Conservation (phyloP, 2,329 filamentous ascomycete genomes). For the Talaromyces sp. region DNA sequence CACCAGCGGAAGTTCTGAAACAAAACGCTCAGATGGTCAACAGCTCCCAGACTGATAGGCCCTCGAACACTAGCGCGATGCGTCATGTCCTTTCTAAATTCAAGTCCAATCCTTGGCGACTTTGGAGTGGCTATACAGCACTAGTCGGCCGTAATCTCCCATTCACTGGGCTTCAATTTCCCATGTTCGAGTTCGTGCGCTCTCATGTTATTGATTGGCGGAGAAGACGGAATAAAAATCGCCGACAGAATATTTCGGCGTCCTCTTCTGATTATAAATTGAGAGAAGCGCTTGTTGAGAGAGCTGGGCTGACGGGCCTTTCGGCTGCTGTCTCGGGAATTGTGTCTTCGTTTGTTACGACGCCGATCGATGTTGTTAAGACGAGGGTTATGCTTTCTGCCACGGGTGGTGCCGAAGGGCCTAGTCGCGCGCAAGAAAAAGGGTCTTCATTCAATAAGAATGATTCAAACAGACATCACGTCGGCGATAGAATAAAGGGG, state of each 20-base stretch:
- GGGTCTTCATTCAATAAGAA: neutral
- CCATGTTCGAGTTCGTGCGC: slow-evolving; percentile 76
- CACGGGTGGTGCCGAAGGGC: slow-evolving; percentile 27
- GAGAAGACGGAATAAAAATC: slow-evolving; percentile 30
- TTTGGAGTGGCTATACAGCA: slow-evolving; percentile 75
- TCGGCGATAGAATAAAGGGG: slow-evolving; percentile 21
- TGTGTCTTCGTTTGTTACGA: slow-evolving; percentile 78
- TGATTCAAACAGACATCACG: neutral
- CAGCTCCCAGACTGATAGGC: slow-evolving; percentile 7
- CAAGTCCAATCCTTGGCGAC: slow-evolving; percentile 56
- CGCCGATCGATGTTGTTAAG: slow-evolving; percentile 87
- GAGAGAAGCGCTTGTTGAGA: slow-evolving; percentile 59
- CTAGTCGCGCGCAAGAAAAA: neutral
- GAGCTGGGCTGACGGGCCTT: slow-evolving; percentile 69
- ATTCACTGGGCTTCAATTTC: slow-evolving; percentile 86
- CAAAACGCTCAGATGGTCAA: slow-evolving; percentile 88
- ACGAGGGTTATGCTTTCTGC: slow-evolving; percentile 82
- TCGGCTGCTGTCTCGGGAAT: slow-evolving; percentile 76
- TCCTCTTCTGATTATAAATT: slow-evolving; percentile 11
- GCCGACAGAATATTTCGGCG: no score
- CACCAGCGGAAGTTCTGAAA: slow-evolving; percentile 88
- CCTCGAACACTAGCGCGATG: slow-evolving; percentile 50
- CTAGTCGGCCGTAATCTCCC: slow-evolving; percentile 81
- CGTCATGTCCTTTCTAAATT: slow-evolving; percentile 61
- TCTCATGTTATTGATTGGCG: slow-evolving; percentile 53